Evolutionary conservation across 192 early-diverging fungal genomes (phyloP).

Genomic region (Coemansia asiatica): DNA sequence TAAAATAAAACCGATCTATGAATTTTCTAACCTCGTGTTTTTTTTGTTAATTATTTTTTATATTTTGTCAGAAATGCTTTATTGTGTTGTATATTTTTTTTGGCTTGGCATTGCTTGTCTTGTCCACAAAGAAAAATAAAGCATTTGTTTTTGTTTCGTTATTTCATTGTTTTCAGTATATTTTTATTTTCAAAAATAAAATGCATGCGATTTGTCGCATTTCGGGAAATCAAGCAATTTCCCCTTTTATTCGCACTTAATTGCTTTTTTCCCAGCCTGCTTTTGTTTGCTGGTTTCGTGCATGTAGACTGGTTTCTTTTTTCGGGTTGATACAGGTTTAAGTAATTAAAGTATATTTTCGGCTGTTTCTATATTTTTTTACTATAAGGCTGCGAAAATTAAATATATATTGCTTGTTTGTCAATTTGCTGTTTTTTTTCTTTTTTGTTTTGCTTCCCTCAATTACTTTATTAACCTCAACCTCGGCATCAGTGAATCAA

Average conservation of each 20-base stretch:
- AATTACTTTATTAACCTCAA: no score
- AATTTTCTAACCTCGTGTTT: no score
- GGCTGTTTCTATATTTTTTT: no score
- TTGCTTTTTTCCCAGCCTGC: neutral
- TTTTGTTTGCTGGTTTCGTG: neutral
- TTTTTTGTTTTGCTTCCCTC: no score
- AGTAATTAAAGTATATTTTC: no score
- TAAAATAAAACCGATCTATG: no score
- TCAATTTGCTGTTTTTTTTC: no score
- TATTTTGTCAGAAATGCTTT: neutral
- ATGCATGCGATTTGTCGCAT: neutral
- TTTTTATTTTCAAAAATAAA: neutral
- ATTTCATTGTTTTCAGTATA: neutral
- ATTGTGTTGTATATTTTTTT: neutral
- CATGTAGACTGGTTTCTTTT: neutral
- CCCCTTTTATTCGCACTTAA: neutral
- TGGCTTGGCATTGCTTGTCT: neutral
- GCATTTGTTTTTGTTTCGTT: neutral
- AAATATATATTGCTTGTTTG: no score
- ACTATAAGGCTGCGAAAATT: no score
- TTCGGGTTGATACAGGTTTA: neutral
- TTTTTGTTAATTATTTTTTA: no score
- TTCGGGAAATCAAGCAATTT: conserved; percentile 2
- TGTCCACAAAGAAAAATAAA: conserved; percentile 1
- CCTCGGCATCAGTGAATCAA: no score